These are phyloP conservation scores for Butyriboletus regius DNA, from an alignment of 1,284 basidiomycete species.

Conservation along the genomic window DNA sequence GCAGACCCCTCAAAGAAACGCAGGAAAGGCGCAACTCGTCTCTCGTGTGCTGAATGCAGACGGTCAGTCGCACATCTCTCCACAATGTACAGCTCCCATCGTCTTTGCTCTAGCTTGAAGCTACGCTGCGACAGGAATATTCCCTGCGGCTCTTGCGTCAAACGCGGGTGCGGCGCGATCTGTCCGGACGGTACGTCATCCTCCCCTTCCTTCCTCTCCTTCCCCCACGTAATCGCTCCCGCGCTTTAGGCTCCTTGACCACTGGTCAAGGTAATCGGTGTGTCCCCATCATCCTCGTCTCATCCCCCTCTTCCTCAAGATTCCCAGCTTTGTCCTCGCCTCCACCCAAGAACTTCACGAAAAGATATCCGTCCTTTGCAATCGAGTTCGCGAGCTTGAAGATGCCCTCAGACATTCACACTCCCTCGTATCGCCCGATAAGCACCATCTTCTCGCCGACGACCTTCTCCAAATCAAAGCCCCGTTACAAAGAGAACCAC, in stretches of 20 bases:
- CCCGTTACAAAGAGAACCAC: conserved; percentile 58
- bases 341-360: conserved; percentile 76
- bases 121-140: conserved; percentile 62
- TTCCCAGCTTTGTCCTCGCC: conserved; percentile 64
- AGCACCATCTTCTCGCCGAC: conserved; percentile 59
- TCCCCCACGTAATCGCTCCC: conserved; percentile 18
- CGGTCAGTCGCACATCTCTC: conserved; percentile 35
- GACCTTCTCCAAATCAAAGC: conserved; percentile 66
- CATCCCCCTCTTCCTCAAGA: conserved; percentile 2
- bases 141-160: conserved; percentile 34
- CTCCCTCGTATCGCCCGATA: conserved; percentile 50
- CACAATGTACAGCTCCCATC: not conserved
- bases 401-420: conserved; percentile 60
- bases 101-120: conserved; percentile 47
- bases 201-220: conserved; percentile 1
- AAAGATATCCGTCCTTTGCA: conserved; percentile 68
- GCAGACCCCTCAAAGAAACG: conserved; percentile 53
- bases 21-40: conserved; percentile 65
- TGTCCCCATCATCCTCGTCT: conserved; percentile 10
- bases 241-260: conserved; percentile 54
- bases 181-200: conserved; percentile 46
- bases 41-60: conserved; percentile 71
- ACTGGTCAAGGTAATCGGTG: conserved; percentile 75
- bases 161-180: conserved; percentile 68
- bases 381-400: conserved; percentile 70